Evolutionary conservation across 495 filamentous ascomycete species (phyloP).

Genomic region (Sabuloglossum arenarium): DNA sequence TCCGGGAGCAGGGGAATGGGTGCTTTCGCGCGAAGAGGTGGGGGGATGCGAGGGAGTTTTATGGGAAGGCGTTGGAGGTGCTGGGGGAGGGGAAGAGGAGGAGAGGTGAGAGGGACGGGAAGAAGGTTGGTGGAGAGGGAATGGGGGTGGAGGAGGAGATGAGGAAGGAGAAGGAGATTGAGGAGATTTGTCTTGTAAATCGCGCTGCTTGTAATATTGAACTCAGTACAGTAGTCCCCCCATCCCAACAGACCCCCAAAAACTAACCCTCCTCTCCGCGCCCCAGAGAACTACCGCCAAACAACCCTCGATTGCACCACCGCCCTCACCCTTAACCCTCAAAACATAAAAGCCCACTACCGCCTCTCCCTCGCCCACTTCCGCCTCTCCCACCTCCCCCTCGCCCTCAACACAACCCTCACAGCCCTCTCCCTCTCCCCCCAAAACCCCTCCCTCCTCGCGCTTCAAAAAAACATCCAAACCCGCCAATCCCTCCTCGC

Average conservation of each 20-base stretch:
- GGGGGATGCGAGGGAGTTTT: conserved; percentile 77
- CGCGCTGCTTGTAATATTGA: conserved; percentile 73
- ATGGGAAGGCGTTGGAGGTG: conserved; percentile 58
- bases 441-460: conserved; percentile 31
- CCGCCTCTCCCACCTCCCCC: conserved; percentile 45
- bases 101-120: conserved; percentile 26
- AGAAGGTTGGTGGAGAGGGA: conserved; percentile 10
- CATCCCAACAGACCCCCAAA: neutral
- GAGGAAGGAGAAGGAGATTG: conserved; percentile 32
- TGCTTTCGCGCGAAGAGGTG: conserved; percentile 51
- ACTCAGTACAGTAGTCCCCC: conserved; percentile 28
- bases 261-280: conserved; percentile 1
- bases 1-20: conserved; percentile 82
- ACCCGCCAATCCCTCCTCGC: conserved; percentile 6
- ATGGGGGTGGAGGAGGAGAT: conserved; percentile 29
- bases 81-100: conserved; percentile 30
- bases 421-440: conserved; percentile 51
- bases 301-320: conserved; percentile 63
- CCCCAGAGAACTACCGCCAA: conserved; percentile 59
- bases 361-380: conserved; percentile 57
- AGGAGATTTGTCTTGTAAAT: conserved; percentile 66
- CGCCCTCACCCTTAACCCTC: conserved; percentile 55
- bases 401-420: conserved; percentile 54
- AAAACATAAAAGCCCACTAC: conserved; percentile 69
- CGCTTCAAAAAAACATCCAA: conserved; percentile 11